These are phyloP conservation scores for Daldinia sp. DNA, from an alignment of 2,329 filamentous ascomycete genomes.

Conservation along the genomic window DNA sequence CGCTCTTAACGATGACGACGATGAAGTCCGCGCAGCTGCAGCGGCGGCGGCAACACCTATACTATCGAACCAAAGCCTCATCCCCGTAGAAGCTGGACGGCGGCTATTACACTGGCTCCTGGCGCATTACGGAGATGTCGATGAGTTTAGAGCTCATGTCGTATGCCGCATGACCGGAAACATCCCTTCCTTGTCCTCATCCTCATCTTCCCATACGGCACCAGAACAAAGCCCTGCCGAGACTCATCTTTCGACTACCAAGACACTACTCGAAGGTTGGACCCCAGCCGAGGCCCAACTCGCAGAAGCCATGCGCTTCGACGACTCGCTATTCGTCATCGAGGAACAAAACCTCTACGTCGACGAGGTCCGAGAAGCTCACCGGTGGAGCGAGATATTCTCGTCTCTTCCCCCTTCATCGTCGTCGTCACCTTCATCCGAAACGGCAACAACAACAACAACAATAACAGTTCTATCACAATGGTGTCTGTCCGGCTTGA, in stretches of 20 bases:
- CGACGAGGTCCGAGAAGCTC: slow-evolving; percentile 81
- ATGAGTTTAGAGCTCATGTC: slow-evolving; percentile 57
- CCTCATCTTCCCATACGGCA: background rate
- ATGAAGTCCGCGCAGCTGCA: slow-evolving; percentile 81
- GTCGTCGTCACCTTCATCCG: background rate
- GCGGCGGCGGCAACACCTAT: slow-evolving; percentile 63
- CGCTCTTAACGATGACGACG: slow-evolving; percentile 88
- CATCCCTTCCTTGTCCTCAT: slow-evolving; percentile 41
- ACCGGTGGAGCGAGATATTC: slow-evolving; percentile 73
- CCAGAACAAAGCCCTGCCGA: background rate
- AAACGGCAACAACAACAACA: slow-evolving; percentile 16
- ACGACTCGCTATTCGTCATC: slow-evolving; percentile 81
- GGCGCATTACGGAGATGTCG: slow-evolving; percentile 51
- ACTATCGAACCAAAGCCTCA: slow-evolving; percentile 57
- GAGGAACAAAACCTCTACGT: slow-evolving; percentile 97
- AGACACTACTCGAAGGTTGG: slow-evolving; percentile 36
- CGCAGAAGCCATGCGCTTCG: slow-evolving; percentile 61
- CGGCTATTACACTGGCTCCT: slow-evolving; percentile 60
- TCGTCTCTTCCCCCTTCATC: slow-evolving; percentile 5
- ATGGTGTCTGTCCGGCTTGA: slow-evolving; percentile 67
- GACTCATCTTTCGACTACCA: slow-evolving; percentile 2
- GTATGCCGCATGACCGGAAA: slow-evolving; percentile 58
- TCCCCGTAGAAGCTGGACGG: slow-evolving; percentile 62
- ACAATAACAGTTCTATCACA: slow-evolving; percentile 45
- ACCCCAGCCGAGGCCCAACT: slow-evolving; percentile 56